Conservation (phyloP, 306 rosid species). For the Corylus avellana region DNA sequence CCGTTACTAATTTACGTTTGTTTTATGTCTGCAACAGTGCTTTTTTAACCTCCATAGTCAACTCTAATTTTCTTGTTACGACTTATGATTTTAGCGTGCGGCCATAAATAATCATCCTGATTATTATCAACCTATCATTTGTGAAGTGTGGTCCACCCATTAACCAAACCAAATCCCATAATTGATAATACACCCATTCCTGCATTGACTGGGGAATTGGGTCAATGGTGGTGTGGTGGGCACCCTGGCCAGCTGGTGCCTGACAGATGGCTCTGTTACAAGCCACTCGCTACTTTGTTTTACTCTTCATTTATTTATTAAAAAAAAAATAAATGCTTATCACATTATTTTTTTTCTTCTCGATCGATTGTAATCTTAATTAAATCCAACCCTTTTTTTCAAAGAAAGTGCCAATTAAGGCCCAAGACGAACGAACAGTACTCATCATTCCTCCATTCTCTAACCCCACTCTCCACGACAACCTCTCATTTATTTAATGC, state of each 20-base stretch:
- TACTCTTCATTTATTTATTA: background rate
- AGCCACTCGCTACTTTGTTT: background rate
- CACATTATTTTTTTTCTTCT: too few relatives aligned
- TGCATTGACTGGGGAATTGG: background rate
- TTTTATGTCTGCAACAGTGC: too few relatives aligned
- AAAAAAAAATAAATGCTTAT: too few relatives aligned
- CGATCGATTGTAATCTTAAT: too few relatives aligned
- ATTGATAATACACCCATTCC: background rate
- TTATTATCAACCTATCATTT: background rate
- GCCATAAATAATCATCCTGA: background rate
- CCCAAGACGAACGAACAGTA: background rate
- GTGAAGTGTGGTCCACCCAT: background rate
- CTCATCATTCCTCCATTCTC: background rate
- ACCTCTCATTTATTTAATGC: background rate
- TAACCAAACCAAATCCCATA: background rate
- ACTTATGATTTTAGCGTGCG: background rate
- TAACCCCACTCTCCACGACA: conserved; percentile 2
- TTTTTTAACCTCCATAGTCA: too few relatives aligned
- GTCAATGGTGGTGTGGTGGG: background rate
- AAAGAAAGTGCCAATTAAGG: background rate
- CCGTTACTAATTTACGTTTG: too few relatives aligned
- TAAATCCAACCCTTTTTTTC: background rate
- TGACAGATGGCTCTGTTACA: background rate
- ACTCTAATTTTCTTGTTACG: too few relatives aligned
- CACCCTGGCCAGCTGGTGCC: background rate